phyloP scores from a whole-genome alignment of 164 flowering plant species.

The Chloranthus sessilifolius region DNA sequence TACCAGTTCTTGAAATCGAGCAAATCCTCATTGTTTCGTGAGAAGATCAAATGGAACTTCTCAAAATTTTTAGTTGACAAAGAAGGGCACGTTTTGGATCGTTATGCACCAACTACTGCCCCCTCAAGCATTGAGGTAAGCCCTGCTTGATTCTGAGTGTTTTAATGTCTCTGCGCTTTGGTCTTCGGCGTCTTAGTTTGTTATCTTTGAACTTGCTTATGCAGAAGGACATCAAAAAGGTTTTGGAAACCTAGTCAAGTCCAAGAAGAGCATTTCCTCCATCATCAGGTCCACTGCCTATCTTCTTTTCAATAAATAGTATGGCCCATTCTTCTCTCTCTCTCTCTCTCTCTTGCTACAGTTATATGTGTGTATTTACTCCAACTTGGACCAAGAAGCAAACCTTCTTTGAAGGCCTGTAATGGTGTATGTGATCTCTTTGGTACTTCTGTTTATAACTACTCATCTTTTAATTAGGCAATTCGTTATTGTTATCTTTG shows the following conservation, averaged over 20 bases:
- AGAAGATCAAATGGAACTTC: constrained; percentile 84
- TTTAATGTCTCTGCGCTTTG: background rate
- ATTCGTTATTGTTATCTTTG: too few species aligned
- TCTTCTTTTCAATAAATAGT: too few species aligned
- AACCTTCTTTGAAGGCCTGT: too few species aligned
- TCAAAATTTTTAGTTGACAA: constrained; percentile 75
- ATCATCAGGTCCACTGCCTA: too few species aligned
- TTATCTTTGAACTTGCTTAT: background rate
- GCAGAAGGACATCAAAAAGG: constrained; percentile 1
- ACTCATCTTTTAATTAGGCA: too few species aligned
- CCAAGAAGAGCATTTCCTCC: too few species aligned
- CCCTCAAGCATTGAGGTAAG: constrained; percentile 65
- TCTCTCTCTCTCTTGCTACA: too few species aligned
- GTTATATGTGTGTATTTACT: too few species aligned
- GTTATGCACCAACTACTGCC: constrained; percentile 47
- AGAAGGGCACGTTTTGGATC: constrained; percentile 54
- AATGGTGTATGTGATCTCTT: too few species aligned
- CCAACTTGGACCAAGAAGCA: too few species aligned
- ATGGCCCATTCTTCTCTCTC: too few species aligned
- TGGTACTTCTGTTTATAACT: too few species aligned
- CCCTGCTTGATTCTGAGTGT: background rate
- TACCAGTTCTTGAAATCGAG: constrained; percentile 66
- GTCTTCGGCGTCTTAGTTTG: background rate
- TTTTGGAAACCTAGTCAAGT: background rate
- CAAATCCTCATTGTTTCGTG: constrained; percentile 40